Base-by-base conservation (phyloP, 1,284 basidiomycete species). In the Inonotus hispidus region DNA sequence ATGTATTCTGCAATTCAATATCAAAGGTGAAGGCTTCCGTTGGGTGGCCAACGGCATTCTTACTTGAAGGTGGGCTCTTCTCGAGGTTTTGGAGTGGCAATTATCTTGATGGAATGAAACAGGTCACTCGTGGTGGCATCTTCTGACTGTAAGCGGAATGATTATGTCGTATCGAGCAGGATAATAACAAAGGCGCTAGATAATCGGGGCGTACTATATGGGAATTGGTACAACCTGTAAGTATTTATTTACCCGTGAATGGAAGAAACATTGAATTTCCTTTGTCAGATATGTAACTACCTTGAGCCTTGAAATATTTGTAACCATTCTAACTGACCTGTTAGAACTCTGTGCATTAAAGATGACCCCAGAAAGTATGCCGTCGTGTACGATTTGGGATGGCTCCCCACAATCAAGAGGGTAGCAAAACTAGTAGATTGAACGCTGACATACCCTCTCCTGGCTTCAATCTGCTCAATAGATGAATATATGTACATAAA, bases 61-160 rank as follows among this genome's bases (percentile, higher is more conserved):
- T 87, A 16, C 71, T 88, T 14, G 86, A 88, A 74, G 85, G 84
- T 77, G 59, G 38, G 71, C 23, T 50, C 37, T n/a, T 35, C 11
- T 38, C 11, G n/a, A 35, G 21, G 13, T 32, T 7, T 39, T 16
- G 2, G 54, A 0, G 32, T 11, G 14, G n/a, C 47, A 14, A 25
- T 60, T 7, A 43, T 32, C 47, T 16, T 16, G 43, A n/a, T 46
- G 11, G 19, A 38, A 16, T 58, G 46, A 50, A 27, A 39, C 41
- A 83, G 83, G 84, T 8, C 85, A 88, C 67, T 80, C 84, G 1
- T 87, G 86, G 86, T 88, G 86, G 85, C 85, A 88, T 71, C 66
- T 87, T 19, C 72, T 87, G n/a, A 86, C 84, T 11, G 82, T 83
- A 38, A 46, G 59, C 11, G 47, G 14, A 19, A 39, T 37, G 3